Percentiles rank a stretch among this genome's conserved stretches.
These are phyloP conservation scores for Aspergillus neotritici DNA, from an alignment of 2,329 filamentous ascomycete genomes.

Conservation along the genomic window DNA sequence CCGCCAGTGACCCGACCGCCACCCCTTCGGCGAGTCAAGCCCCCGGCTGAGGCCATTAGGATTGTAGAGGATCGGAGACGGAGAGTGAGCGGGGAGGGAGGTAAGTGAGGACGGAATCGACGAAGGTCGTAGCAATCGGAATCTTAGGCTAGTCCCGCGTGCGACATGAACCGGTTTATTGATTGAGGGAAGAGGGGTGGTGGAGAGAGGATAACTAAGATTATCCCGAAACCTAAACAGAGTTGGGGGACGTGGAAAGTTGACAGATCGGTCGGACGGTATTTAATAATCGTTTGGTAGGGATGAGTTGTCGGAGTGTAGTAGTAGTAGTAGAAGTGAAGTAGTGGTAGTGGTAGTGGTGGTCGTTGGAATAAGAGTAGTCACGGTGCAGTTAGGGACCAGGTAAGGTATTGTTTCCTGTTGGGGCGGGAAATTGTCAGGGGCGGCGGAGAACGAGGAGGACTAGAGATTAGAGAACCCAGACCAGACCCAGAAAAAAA, in stretches of 20 bases:
- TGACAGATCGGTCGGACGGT: too few species aligned
- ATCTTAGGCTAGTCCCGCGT: conserved; percentile 13
- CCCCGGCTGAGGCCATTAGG: conserved; percentile 62
- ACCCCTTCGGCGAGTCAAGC: conserved; percentile 64
- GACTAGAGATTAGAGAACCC: background rate
- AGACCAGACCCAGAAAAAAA: background rate
- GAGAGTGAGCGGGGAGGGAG: conserved; percentile 10
- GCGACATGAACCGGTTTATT: conserved; percentile 10
- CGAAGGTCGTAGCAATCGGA: conserved; percentile 7
- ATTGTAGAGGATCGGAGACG: conserved; percentile 15
- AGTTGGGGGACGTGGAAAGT: too few species aligned
- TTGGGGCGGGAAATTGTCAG: conserved; percentile 19
- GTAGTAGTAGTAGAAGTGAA: background rate
- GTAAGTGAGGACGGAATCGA: conserved; percentile 10
- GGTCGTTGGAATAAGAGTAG: too few species aligned
- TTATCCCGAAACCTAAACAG: conserved; percentile 4
- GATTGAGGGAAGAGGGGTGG: conserved; percentile 1
- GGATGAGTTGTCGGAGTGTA: background rate
- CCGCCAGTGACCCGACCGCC: conserved; percentile 53
- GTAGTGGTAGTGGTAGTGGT: background rate
- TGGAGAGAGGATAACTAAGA: conserved; percentile 4
- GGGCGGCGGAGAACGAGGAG: conserved; percentile 12
- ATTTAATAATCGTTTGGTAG: too few species aligned
- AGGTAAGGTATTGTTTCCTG: background rate
- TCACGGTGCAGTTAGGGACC: background rate